phyloP scores from a whole-genome alignment of 305 asterid species.

The Andrographis paniculata region DNA sequence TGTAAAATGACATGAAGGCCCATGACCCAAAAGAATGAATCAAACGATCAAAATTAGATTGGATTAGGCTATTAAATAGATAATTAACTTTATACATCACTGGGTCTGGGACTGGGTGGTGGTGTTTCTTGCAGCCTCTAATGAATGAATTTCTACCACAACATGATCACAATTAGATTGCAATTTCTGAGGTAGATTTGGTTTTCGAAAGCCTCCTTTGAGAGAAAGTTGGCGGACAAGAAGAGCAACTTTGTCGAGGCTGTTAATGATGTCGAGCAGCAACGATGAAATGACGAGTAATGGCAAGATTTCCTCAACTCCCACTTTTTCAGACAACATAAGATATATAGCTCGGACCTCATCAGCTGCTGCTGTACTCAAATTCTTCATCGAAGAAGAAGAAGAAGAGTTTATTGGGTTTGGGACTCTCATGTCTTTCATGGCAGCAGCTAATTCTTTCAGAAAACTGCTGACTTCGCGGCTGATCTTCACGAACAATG shows the following conservation, averaged over 20 bases:
- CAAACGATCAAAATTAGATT: no score
- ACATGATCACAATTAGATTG: slow-evolving; percentile 24
- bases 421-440: slow-evolving; percentile 31
- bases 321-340: slow-evolving; percentile 7
- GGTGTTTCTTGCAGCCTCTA: no score
- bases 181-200: slow-evolving; percentile 10
- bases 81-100: no score
- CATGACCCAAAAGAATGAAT: no score
- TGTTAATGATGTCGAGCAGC: slow-evolving; percentile 29
- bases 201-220: slow-evolving; percentile 29
- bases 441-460: slow-evolving; percentile 31
- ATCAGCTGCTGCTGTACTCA: slow-evolving; percentile 27
- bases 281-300: slow-evolving; percentile 27
- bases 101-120: no score
- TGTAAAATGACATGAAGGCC: no score
- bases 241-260: slow-evolving; percentile 29
- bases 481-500: slow-evolving; percentile 31
- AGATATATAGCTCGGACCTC: slow-evolving; percentile 13
- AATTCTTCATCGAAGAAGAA: slow-evolving; percentile 19
- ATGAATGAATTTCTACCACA: slow-evolving; percentile 16
- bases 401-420: no score
- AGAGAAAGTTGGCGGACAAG: slow-evolving; percentile 30
- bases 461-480: slow-evolving; percentile 35
- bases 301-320: slow-evolving; percentile 26
- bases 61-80: no score